A percentile compares a stretch with the other conserved stretches of the same genome.
These are phyloP conservation scores for Juncus effusus DNA, from an alignment of 176 grass and related monocot genomes.

Conservation along the genomic window DNA sequence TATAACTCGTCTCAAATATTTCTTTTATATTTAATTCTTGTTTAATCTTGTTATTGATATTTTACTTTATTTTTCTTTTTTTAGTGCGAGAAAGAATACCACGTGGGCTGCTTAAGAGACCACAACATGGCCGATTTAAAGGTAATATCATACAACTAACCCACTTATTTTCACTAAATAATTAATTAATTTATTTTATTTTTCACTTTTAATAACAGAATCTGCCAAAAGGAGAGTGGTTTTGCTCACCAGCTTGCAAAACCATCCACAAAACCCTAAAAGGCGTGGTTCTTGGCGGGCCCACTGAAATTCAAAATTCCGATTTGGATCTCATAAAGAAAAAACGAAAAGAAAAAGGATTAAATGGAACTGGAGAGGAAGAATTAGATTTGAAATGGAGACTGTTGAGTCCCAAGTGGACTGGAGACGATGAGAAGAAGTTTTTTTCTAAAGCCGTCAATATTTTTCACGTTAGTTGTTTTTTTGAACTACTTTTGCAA, in stretches of 20 bases:
- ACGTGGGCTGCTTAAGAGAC: conserved; percentile 28
- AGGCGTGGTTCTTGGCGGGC: conserved; percentile 44
- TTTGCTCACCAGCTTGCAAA: conserved; percentile 59
- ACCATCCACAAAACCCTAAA: conserved; percentile 53
- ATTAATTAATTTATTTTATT: no score
- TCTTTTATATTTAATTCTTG: background rate
- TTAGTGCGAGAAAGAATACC: conserved; percentile 35
- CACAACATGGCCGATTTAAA: conserved; percentile 68
- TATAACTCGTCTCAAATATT: conserved; percentile 16
- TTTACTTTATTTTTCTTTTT: conserved; percentile 6
- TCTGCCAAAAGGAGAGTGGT: conserved; percentile 83
- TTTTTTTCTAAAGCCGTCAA: conserved; percentile 80
- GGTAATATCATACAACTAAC: conserved; percentile 29
- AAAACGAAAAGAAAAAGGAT: conserved; percentile 54
- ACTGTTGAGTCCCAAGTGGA: conserved; percentile 67
- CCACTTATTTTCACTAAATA: background rate
- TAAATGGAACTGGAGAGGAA: conserved; percentile 28
- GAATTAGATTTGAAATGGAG: conserved; percentile 76
- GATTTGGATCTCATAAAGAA: conserved; percentile 70
- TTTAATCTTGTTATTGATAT: background rate
- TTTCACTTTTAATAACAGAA: conserved; percentile 35
- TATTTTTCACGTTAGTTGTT: conserved; percentile 83
- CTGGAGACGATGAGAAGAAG: conserved; percentile 65
- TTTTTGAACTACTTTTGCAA: background rate
- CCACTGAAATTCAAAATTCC: conserved; percentile 31